These are phyloP conservation scores for Talaromyces albobiverticillius DNA, from an alignment of 2,329 filamentous ascomycete species.

Conservation along the genomic window DNA sequence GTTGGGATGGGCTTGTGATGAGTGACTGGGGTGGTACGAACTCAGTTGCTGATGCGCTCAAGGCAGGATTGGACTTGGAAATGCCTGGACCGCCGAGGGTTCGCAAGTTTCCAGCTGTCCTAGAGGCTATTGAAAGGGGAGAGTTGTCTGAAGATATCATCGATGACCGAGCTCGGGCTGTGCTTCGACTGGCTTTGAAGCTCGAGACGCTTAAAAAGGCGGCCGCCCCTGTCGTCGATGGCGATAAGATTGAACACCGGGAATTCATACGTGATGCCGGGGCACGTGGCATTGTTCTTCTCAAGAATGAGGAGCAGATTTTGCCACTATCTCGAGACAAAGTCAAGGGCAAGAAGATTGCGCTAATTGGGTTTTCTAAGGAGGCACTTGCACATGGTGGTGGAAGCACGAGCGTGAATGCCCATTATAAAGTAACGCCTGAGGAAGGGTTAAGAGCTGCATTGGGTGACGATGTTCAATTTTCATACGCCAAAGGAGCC, in stretches of 20 bases:
- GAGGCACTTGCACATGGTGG: constrained; percentile 52
- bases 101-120: constrained; percentile 19
- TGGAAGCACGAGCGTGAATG: constrained; percentile 57
- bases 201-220: constrained; percentile 55
- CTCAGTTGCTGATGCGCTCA: constrained; percentile 41
- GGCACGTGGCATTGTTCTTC: constrained; percentile 67
- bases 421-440: constrained; percentile 45
- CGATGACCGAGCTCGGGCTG: constrained; percentile 55
- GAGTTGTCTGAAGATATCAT: constrained; percentile 55
- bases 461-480: constrained; percentile 1
- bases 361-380: constrained; percentile 45
- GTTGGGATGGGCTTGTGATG: constrained; percentile 45
- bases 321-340: constrained; percentile 52
- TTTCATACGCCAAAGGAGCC: background rate
- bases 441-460: constrained; percentile 32
- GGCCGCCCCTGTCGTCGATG: constrained; percentile 53
- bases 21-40: constrained; percentile 48
- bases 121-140: constrained; percentile 49
- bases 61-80: constrained; percentile 45
- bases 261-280: constrained; percentile 66
- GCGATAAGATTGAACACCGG: constrained; percentile 60
- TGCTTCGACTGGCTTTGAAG: constrained; percentile 55
- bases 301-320: constrained; percentile 66
- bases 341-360: constrained; percentile 35
- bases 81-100: constrained; percentile 36